Conservation (phyloP, 2,329 filamentous ascomycete genomes). For the Microdochium trichocladiopsis region DNA sequence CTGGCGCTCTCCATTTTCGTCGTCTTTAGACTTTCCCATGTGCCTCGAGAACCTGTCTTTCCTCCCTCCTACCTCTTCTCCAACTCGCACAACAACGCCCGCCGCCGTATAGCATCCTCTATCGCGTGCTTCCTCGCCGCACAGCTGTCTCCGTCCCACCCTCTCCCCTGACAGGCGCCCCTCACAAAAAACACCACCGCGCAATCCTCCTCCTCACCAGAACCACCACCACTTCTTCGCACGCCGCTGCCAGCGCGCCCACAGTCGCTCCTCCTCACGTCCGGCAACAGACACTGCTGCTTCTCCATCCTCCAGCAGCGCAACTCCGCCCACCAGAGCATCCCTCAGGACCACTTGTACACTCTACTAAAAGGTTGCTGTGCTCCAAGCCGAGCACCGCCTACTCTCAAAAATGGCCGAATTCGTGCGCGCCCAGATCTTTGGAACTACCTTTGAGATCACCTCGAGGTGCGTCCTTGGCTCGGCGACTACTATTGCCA, state of each 20-base stretch:
- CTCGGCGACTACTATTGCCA: no score
- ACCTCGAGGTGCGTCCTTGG: constrained; percentile 70
- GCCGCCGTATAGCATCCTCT: not conserved
- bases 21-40: not conserved
- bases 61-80: not conserved
- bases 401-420: constrained; percentile 74
- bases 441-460: constrained; percentile 99
- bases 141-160: not conserved
- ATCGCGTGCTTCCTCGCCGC: not conserved
- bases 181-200: not conserved
- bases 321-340: not conserved
- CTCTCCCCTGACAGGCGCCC: not conserved
- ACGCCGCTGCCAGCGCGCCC: not conserved
- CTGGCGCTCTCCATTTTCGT: not conserved
- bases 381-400: not conserved
- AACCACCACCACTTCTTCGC: not conserved
- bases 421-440: constrained; percentile 98
- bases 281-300: not conserved
- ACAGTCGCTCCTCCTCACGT: not conserved
- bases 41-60: not conserved
- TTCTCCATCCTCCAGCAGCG: not conserved
- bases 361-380: not conserved
- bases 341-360: not conserved
- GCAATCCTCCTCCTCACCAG: not conserved
- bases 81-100: not conserved